These are phyloP conservation scores for Ceratocystis colombiana DNA, from an alignment of 2,329 filamentous ascomycete genomes.

Conservation along the genomic window DNA sequence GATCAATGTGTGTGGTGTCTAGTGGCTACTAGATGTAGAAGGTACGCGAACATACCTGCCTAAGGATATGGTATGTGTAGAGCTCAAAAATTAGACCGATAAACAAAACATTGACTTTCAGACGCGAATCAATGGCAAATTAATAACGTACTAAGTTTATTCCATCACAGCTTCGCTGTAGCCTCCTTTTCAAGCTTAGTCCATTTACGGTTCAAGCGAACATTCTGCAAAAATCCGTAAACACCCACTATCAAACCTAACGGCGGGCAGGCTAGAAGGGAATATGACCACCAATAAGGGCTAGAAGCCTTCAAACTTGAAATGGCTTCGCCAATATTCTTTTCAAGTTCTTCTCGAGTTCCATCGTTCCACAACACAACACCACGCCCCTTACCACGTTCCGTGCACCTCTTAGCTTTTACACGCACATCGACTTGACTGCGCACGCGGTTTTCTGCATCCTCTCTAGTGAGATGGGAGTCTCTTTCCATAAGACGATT, in stretches of 20 bases:
- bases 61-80: no score
- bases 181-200: constrained; percentile 45
- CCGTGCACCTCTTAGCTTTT: constrained; percentile 68
- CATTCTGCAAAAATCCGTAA: constrained; percentile 65
- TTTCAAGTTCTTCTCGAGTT: constrained; percentile 56
- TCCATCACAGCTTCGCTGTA: constrained; percentile 36
- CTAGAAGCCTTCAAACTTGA: constrained; percentile 50
- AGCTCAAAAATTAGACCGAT: no score
- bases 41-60: not conserved
- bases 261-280: constrained; percentile 60
- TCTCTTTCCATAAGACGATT: constrained; percentile 64
- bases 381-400: constrained; percentile 53
- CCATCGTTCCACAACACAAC: constrained; percentile 89
- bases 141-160: not conserved
- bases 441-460: constrained; percentile 74
- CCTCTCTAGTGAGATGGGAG: constrained; percentile 65
- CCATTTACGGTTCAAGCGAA: constrained; percentile 59
- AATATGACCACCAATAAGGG: constrained; percentile 75
- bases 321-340: constrained; percentile 58
- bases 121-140: no score
- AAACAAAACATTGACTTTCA: no score
- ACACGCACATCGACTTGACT: constrained; percentile 79
- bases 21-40: not conserved
- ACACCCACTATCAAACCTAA: constrained; percentile 57
- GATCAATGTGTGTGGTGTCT: not conserved